A percentile compares a stretch with the other conserved stretches of the same genome.
Conservation (phyloP, 108 stramenopile genomes). For the Heterococcus sp. region DNA sequence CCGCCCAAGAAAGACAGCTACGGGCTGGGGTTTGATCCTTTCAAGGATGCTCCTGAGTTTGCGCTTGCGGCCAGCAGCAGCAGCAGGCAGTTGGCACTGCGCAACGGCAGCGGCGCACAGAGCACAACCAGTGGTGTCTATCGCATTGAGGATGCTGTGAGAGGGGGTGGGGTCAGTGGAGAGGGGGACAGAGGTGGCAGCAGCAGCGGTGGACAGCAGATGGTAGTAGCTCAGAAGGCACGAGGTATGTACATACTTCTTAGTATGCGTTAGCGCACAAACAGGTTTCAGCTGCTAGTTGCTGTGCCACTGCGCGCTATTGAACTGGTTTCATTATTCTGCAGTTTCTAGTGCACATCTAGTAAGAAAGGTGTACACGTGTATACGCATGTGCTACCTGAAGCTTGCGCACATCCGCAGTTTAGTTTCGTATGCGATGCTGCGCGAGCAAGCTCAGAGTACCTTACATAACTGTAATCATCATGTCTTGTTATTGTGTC, state of each 20-base stretch:
- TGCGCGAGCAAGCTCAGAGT: background rate
- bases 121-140: background rate
- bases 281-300: background rate
- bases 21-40: constrained; percentile 41
- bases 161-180: background rate
- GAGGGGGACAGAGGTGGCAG: background rate
- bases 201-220: background rate
- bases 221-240: background rate
- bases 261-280: background rate
- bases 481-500: background rate
- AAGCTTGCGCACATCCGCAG: background rate
- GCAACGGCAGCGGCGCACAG: background rate
- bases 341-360: background rate
- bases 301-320: too few species aligned
- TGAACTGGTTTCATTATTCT: background rate
- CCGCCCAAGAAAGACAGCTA: constrained; percentile 18
- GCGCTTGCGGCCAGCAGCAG: background rate
- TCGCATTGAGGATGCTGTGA: background rate
- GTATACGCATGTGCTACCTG: background rate
- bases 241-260: background rate
- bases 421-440: background rate
- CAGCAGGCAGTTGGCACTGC: too few species aligned
- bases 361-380: too few species aligned
- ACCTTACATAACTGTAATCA: background rate
- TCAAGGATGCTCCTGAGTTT: constrained; percentile 38